phyloP scores from a whole-genome alignment of 2,329 filamentous ascomycete species.

The Aspergillus sp. region DNA sequence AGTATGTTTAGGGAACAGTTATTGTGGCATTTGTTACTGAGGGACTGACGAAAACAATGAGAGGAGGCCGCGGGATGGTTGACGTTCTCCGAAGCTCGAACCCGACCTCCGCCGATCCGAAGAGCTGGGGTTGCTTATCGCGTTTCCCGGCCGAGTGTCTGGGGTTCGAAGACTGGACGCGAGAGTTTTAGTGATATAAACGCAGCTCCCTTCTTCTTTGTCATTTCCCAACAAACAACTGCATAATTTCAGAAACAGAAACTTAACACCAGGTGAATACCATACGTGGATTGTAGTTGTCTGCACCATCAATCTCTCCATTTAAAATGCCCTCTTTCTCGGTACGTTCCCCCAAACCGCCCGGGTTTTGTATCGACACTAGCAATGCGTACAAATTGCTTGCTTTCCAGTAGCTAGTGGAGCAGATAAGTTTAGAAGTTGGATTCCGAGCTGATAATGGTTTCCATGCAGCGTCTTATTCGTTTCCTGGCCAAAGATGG shows the following conservation, averaged over 20 bases:
- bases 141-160: conserved; percentile 30
- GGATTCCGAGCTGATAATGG: too few species aligned
- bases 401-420: too few species aligned
- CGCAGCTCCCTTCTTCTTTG: neutral
- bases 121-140: conserved; percentile 7
- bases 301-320: neutral
- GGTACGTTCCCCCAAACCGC: conserved; percentile 34
- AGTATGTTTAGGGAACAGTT: neutral
- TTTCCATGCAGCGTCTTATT: conserved; percentile 60
- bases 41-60: neutral
- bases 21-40: conserved; percentile 5
- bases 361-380: too few species aligned
- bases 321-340: conserved; percentile 47
- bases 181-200: neutral
- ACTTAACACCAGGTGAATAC: neutral
- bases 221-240: neutral
- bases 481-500: conserved; percentile 73
- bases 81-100: neutral
- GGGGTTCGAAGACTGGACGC: neutral
- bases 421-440: too few species aligned
- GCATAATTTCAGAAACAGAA: neutral
- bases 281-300: neutral
- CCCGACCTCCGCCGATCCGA: neutral
- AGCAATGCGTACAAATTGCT: too few species aligned
- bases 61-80: neutral